These are phyloP conservation scores for Penicillium polonicum DNA, from an alignment of 2,329 filamentous ascomycete genomes.

Conservation along the genomic window DNA sequence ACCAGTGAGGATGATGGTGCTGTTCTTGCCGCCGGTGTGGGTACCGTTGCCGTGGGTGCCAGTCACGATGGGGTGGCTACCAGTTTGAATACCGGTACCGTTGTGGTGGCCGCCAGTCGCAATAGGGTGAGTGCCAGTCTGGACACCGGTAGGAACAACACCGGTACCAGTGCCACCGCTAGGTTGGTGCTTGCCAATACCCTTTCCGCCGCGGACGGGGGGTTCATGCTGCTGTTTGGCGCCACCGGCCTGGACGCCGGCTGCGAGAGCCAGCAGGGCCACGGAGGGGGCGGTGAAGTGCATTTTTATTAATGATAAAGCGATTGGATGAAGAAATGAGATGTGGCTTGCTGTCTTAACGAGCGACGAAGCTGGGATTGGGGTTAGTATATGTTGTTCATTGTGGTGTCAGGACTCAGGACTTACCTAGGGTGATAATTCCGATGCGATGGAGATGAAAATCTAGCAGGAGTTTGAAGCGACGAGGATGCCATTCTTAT, in stretches of 20 bases:
- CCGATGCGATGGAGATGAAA: slow-evolving; percentile 8
- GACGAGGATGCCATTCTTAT: slow-evolving; percentile 20
- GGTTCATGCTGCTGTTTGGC: slow-evolving; percentile 14
- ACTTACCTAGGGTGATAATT: slow-evolving; percentile 12
- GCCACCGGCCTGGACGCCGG: slow-evolving; percentile 14
- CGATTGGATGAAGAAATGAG: slow-evolving; percentile 17
- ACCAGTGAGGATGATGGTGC: slow-evolving; percentile 14
- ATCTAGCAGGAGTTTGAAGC: neutral
- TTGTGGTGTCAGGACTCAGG: neutral
- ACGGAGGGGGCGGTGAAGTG: slow-evolving; percentile 29
- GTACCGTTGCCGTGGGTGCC: slow-evolving; percentile 12
- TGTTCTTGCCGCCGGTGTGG: slow-evolving; percentile 2
- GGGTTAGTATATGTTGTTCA: slow-evolving; percentile 4
- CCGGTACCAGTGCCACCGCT: neutral
- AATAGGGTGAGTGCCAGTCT: slow-evolving; percentile 23
- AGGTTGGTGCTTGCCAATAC: neutral
- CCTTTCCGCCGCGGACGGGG: slow-evolving; percentile 14
- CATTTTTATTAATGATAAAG: slow-evolving; percentile 27
- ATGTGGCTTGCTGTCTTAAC: slow-evolving; percentile 20
- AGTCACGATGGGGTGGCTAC: slow-evolving; percentile 20
- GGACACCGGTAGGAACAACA: neutral
- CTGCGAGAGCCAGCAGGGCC: slow-evolving; percentile 20
- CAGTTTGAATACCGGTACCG: neutral
- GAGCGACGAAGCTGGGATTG: slow-evolving; percentile 20
- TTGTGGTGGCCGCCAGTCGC: neutral